Base-by-base conservation (phyloP, 2,329 filamentous ascomycete genomes). In the Colletotrichum chrysophilum region DNA sequence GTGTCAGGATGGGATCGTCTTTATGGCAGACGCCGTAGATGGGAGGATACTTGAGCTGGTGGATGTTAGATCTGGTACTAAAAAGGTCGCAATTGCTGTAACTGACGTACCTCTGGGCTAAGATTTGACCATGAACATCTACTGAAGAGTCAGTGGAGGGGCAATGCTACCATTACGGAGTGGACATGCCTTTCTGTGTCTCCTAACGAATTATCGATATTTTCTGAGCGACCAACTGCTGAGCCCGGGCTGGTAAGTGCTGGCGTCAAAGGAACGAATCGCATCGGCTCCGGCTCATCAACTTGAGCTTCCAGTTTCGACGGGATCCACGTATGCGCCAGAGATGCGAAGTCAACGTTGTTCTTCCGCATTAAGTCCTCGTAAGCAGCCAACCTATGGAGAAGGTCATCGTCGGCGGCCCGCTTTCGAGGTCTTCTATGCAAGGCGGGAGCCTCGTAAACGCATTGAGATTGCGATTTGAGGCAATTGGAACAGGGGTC, bases 401-500 rank as follows among this genome's bases (percentile, higher is more conserved):
- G 38, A 2, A 84, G 43, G 14, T 82, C 80, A 2, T 84, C 79
- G 4, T 82, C 81, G 2, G 78, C 77, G 6, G 80, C 76, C 6
- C 79, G 77, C 69, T 82, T 84, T 18, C 82, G 78, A 5, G 80
- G 79, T 28, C 79, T 79, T 18, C 79, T 79, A 4, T 74, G 74
- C 0, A 78, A 77, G 2, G 70, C 36, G 4, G 79, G 78, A 1
- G 77, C 66, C 10, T 80, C 76, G 21, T 82, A 83, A 0, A 74
- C 38, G 32, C 83, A 84, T 58, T 78, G 67, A 2, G 71, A 68
- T 10, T 79, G 72, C 3, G 85, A 80, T 74, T 85, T 88, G 52
- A 79, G 71, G 69, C 87, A 89, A 75, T 88, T 88, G 9, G 84
- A 84, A 70, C 87, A 89, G 1, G 86, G 86, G 2, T 80, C 78